Evolutionary conservation across 768 basidiomycete genomes (phyloP), one percentile per base, ranked within the genome.

Genomic region (Agrocybe pediades): DNA sequence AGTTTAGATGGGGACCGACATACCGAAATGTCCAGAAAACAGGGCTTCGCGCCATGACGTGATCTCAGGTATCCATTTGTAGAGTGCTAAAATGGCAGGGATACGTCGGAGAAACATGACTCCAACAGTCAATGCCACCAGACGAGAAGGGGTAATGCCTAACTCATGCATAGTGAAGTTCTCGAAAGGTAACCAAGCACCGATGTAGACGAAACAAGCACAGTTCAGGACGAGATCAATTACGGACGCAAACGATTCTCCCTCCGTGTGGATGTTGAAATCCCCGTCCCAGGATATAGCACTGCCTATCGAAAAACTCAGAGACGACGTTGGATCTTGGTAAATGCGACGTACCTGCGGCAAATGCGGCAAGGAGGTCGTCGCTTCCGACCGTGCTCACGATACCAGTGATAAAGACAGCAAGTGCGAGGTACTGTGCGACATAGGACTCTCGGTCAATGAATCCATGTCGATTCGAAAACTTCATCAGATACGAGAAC

Each of bases 221-320:
- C 88, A 88, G 60, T 91, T 92, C 49, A 92, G 76, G 21, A 97
- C 77, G 56, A 97, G 82, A 68, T 98, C 92, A 57, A 98, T 86
- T 39, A 97, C 90, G 21, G 92, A 87, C 1, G 92, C 88, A 66
- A 99, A 98, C 9, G 84, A 76, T 53, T 94, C 91, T 57, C 89
- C 85, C 69, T 95, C 90, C 0, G 84, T 92, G 54, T 92, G 86
- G 17, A 72, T 71, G 61, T 90, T 88, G 72, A 90, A 90, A 59
- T 91, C 78, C 2, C 85, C 90, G 68, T 96, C 94, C 93, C 92
- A 95, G 6, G 92, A 92, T 58, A 98, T 88, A 1, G 95, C 92
- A 48, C 80, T 85, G 2, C 95, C 95, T 86, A 44, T 40, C 15
- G 41, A 54, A 24, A 19, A 20, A 16, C 16, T 16, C 20, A 25